Base-by-base conservation (phyloP, 164 flowering plant species). In the Warburgia ugandensis region DNA sequence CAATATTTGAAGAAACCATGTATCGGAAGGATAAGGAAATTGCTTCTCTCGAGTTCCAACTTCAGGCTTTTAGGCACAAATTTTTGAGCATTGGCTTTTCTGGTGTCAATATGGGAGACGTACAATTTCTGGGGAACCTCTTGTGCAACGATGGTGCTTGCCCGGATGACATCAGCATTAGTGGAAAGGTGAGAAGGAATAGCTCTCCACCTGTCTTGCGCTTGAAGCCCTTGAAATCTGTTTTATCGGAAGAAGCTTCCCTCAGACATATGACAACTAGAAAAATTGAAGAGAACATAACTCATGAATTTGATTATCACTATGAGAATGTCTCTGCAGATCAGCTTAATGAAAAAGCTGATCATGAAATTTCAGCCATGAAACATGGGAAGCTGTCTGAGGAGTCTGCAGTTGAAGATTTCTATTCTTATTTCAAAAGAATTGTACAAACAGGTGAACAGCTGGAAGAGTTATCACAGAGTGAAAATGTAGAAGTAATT, bases 1-100 rank as follows among this genome's bases (percentile, higher is more conserved):
- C 47, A 0, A 42, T 69, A 28, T 74, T 82, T 30, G 84, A 84
- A 48, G 92, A 84, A 10, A 51, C 79, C 3, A 62, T 84, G 27
- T 73, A 72, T 52, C 77, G 77, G 54, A 88, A 82, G 60, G 95
- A 92, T 53, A 76, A 86, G 86, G 87, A 92, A 55, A 68, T 84
- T 52, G 72, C 87, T 45, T 69, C 87, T 38, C 80, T 92, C 25
- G 83, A 80, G 55, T 75, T 58, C 42, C 94, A 88, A 67, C 67
- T 86, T 36, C 78, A 86, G 62, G 81, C 94, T 47, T 86, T 80
- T 57, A 72, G 66, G 56, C 68, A 61, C 58, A 81, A 75, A 42
- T 69, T 88, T 29, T 5, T 75, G 46, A 79, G 89, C 71, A 16
- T 85, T 62, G 95, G 95, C 3, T 70, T 55, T 33, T 39, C 35